These are phyloP conservation scores for Aspergillus carbonarius DNA, from an alignment of 2,329 filamentous ascomycete species.

Conservation along the genomic window DNA sequence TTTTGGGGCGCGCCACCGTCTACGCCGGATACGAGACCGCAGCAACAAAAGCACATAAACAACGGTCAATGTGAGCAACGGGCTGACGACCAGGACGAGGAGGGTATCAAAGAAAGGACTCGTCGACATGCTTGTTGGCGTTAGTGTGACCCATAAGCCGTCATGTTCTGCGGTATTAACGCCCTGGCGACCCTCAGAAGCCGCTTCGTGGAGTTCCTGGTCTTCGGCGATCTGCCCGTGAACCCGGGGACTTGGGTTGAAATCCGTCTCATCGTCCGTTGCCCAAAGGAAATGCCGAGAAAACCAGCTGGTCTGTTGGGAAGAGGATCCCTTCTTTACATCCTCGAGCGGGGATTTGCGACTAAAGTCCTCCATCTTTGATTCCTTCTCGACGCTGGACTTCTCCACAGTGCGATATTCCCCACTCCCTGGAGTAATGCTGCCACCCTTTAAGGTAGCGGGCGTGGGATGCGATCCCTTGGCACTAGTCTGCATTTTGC, in stretches of 20 bases:
- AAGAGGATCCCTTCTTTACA: constrained; percentile 14
- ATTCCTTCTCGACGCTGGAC: constrained; percentile 16
- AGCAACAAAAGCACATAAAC: constrained; percentile 88
- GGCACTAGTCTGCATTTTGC: constrained; percentile 33
- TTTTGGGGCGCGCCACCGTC: constrained; percentile 96
- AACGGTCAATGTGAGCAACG: constrained; percentile 84
- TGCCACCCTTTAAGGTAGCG: constrained; percentile 59
- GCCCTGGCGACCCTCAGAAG: constrained; percentile 20
- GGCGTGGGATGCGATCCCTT: constrained; percentile 29
- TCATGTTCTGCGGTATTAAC: constrained; percentile 57
- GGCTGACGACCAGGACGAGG: constrained; percentile 93
- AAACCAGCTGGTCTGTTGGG: constrained; percentile 33
- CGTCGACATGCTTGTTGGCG: constrained; percentile 80
- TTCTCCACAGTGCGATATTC: constrained; percentile 59
- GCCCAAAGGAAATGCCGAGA: constrained; percentile 34
- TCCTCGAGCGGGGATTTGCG: constrained; percentile 8
- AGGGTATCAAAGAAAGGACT: constrained; percentile 96
- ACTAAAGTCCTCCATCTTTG: background rate
- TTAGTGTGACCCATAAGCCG: constrained; percentile 94
- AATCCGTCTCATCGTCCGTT: constrained; percentile 16
- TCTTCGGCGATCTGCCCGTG: constrained; percentile 17
- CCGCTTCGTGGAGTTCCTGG: constrained; percentile 13
- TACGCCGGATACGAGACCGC: constrained; percentile 80
- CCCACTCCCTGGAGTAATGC: constrained; percentile 69
- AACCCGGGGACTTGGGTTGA: constrained; percentile 13